phyloP scores from a whole-genome alignment of 1,139 yeast genomes.

The Ashbya aceris region DNA sequence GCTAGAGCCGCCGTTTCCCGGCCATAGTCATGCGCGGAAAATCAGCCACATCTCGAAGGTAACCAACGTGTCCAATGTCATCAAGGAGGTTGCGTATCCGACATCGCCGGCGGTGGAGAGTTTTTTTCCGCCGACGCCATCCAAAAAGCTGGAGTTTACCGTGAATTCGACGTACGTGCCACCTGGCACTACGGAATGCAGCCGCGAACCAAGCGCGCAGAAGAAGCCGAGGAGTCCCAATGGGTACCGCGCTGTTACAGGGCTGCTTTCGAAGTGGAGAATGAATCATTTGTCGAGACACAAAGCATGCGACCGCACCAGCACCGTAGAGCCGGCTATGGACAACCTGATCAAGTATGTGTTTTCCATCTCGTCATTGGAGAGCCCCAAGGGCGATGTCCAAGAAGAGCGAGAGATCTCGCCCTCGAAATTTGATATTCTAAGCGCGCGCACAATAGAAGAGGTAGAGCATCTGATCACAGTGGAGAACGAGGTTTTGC shows the following conservation, averaged over 20 bases:
- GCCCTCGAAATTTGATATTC: slow-evolving; percentile 52
- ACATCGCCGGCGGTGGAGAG: slow-evolving; percentile 36
- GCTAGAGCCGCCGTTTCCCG: background rate
- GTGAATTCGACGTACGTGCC: slow-evolving; percentile 23
- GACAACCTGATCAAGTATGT: slow-evolving; percentile 34
- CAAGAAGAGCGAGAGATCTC: slow-evolving; percentile 24
- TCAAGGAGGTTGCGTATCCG: slow-evolving; percentile 30
- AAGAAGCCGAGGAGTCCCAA: slow-evolving; percentile 8
- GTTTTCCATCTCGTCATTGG: slow-evolving; percentile 33
- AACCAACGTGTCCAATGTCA: slow-evolving; percentile 24
- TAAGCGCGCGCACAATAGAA: slow-evolving; percentile 72
- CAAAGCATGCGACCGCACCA: slow-evolving; percentile 1
- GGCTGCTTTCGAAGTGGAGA: slow-evolving; percentile 26
- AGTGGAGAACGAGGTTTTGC: slow-evolving; percentile 30
- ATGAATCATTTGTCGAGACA: slow-evolving; percentile 15
- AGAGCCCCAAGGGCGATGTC: slow-evolving; percentile 13
- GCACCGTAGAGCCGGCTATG: slow-evolving; percentile 16
- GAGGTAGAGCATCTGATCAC: slow-evolving; percentile 44
- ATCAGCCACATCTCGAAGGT: slow-evolving; percentile 12
- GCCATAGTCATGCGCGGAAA: background rate
- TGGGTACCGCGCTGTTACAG: slow-evolving; percentile 17
- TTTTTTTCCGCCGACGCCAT: slow-evolving; percentile 60
- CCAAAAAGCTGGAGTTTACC: slow-evolving; percentile 47
- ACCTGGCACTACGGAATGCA: background rate
- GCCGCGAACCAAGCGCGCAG: background rate